Percentiles rank a stretch among this genome's conserved stretches.
Conservation (phyloP, 495 filamentous ascomycete genomes). For the Tuber umbilicatum region DNA sequence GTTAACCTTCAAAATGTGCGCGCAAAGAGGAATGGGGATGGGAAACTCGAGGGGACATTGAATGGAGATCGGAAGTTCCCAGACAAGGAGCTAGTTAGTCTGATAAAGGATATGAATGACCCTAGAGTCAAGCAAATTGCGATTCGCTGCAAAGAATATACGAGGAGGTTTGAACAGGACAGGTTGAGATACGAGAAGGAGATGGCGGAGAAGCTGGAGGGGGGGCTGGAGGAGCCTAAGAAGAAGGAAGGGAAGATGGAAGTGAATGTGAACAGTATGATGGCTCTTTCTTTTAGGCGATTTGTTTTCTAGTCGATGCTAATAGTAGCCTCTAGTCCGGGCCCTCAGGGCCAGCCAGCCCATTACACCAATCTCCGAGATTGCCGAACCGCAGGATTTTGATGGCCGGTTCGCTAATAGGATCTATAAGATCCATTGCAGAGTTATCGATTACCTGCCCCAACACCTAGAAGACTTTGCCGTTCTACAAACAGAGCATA, state of each 20-base stretch:
- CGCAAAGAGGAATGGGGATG: conserved; percentile 53
- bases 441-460: conserved; percentile 78
- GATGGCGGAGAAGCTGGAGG: conserved; percentile 41
- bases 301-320: conserved; percentile 4
- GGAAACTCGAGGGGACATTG: conserved; percentile 64
- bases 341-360: conserved; percentile 47
- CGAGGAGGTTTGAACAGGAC: conserved; percentile 50
- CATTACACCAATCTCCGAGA: conserved; percentile 47
- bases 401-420: conserved; percentile 49
- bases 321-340: conserved; percentile 41
- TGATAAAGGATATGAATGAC: conserved; percentile 47
- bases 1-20: conserved; percentile 65
- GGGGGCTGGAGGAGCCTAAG: conserved; percentile 39
- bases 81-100: conserved; percentile 51
- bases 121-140: conserved; percentile 56
- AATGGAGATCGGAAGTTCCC: conserved; percentile 55
- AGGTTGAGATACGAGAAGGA: conserved; percentile 43
- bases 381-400: conserved; percentile 44
- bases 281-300: background rate
- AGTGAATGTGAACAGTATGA: conserved; percentile 41
- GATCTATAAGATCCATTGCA: conserved; percentile 61
- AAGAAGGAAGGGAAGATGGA: conserved; percentile 32
- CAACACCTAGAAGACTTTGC: conserved; percentile 67
- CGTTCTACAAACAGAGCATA: conserved; percentile 32
- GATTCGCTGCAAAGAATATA: conserved; percentile 57